Percentiles rank a stretch among this genome's conserved stretches.
These are phyloP conservation scores for Arachis stenosperma DNA, from an alignment of 306 rosid species.

Conservation along the genomic window DNA sequence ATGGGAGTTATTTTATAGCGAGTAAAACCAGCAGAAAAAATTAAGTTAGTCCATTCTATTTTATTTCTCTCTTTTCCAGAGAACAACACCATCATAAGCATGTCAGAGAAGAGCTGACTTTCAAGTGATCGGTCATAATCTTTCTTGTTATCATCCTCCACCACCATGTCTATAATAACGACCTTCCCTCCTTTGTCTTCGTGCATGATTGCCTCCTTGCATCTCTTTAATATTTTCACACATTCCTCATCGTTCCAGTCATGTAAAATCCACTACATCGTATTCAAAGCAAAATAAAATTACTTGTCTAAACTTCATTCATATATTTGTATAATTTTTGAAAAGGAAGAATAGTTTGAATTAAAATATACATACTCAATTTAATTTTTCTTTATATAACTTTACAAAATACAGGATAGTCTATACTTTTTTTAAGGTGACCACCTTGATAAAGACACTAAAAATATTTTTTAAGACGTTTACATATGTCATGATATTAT, in stretches of 20 bases:
- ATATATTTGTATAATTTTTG: too few species aligned
- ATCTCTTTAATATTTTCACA: slow-evolving; percentile 15
- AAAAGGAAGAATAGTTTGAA: too few species aligned
- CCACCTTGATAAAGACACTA: too few species aligned
- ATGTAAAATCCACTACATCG: slow-evolving; percentile 33
- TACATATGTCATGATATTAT: too few species aligned
- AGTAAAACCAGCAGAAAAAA: slow-evolving; percentile 29
- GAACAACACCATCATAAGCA: slow-evolving; percentile 31
- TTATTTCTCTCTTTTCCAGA: slow-evolving; percentile 28
- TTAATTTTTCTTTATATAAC: too few species aligned
- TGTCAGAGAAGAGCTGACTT: slow-evolving; percentile 36
- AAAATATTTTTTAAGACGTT: too few species aligned
- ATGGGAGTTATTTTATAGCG: slow-evolving; percentile 23
- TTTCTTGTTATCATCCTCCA: neutral
- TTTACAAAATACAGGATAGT: too few species aligned
- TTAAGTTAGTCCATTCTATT: slow-evolving; percentile 33
- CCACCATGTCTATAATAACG: slow-evolving; percentile 33
- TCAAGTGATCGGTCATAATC: neutral
- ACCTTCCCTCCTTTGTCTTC: slow-evolving; percentile 24
- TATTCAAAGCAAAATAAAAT: neutral
- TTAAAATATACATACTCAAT: too few species aligned
- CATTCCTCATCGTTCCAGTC: slow-evolving; percentile 38
- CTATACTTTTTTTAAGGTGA: too few species aligned
- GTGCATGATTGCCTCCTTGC: slow-evolving; percentile 23
- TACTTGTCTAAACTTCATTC: neutral